Conservation (phyloP, 78 protist genomes). For the Planoprotostelium fungivorum region DNA sequence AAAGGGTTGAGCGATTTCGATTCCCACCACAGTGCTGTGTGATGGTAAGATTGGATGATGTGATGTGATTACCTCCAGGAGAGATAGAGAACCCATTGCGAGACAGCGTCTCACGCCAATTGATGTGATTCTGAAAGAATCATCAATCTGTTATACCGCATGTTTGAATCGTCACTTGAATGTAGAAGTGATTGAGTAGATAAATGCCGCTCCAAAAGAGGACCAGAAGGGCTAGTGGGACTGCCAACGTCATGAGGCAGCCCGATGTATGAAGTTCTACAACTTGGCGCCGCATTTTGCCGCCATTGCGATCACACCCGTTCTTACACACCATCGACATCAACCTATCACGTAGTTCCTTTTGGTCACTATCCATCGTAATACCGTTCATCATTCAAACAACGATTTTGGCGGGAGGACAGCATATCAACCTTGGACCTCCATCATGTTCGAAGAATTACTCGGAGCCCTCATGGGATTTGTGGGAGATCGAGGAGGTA, state of each 20-base stretch:
- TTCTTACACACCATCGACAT: not conserved
- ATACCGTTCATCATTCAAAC: too few relatives aligned
- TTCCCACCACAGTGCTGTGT: not conserved
- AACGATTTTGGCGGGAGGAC: too few relatives aligned
- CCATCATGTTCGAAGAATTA: not conserved
- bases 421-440: too few relatives aligned
- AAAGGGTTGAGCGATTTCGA: not conserved
- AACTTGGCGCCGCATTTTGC: not conserved
- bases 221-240: not conserved
- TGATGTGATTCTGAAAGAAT: not conserved
- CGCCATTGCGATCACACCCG: not conserved
- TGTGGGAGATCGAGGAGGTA: not conserved
- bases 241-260: not conserved
- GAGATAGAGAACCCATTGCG: not conserved
- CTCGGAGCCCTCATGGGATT: not conserved
- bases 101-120: not conserved
- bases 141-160: not conserved
- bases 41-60: not conserved
- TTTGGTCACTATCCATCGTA: too few relatives aligned
- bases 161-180: not conserved
- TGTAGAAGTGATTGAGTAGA: not conserved
- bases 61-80: not conserved
- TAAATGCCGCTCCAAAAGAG: not conserved
- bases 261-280: not conserved
- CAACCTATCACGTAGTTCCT: too few relatives aligned